These are phyloP conservation scores for Leccinum aurantiacum DNA, from an alignment of 768 basidiomycete genomes.

Conservation along the genomic window DNA sequence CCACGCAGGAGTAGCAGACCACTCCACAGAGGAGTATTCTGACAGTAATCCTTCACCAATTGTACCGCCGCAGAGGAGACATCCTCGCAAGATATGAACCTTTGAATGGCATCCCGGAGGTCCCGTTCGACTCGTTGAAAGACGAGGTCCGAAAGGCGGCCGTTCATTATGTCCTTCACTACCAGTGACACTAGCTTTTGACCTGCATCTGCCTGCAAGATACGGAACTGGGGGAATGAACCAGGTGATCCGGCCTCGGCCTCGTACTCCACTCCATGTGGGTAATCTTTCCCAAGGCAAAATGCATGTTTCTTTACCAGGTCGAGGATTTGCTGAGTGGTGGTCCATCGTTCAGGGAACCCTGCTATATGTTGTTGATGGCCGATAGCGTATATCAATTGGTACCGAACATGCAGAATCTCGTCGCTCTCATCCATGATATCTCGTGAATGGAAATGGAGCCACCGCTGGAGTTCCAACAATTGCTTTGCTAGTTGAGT, in stretches of 20 bases:
- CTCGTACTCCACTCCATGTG: slow-evolving; percentile 21
- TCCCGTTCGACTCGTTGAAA: slow-evolving; percentile 10
- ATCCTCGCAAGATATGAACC: slow-evolving; percentile 25
- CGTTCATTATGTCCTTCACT: slow-evolving; percentile 17
- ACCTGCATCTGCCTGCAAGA: slow-evolving; percentile 17
- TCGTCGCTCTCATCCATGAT: slow-evolving; percentile 35
- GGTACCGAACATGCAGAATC: slow-evolving; percentile 36
- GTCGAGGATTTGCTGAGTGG: slow-evolving; percentile 30
- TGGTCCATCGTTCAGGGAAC: slow-evolving; percentile 37
- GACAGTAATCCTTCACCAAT: slow-evolving; percentile 10
- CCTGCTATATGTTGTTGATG: slow-evolving; percentile 28
- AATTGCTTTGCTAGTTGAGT: slow-evolving; percentile 15
- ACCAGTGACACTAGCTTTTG: slow-evolving; percentile 13
- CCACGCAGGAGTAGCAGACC: slow-evolving; percentile 37
- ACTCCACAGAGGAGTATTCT: slow-evolving; percentile 14
- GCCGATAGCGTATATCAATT: slow-evolving; percentile 39
- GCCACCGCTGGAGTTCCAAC: slow-evolving; percentile 29
- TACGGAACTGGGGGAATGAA: slow-evolving; percentile 27
- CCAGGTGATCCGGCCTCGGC: slow-evolving; percentile 8
- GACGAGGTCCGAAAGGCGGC: slow-evolving; percentile 14
- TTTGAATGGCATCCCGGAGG: slow-evolving; percentile 12
- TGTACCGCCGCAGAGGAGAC: neutral
- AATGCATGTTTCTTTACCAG: slow-evolving; percentile 23
- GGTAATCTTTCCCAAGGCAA: slow-evolving; percentile 7
- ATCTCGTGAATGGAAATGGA: slow-evolving; percentile 27